Conservation (phyloP, 306 rosid species). For the Hylodesmum podocarpum region DNA sequence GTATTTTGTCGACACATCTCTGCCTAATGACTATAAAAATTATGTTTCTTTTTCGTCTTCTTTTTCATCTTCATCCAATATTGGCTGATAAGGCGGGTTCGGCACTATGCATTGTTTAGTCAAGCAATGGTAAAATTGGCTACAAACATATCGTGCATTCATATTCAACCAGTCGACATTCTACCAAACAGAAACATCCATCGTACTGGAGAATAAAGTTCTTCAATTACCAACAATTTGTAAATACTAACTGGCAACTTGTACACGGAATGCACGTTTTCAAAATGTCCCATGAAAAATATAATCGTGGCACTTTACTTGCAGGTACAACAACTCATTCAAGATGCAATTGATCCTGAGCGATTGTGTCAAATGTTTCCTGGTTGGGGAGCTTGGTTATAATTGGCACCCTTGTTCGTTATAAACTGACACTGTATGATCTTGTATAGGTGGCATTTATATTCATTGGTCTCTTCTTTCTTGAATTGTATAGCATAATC, state of each 20-base stretch:
- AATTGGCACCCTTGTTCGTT: conserved; percentile 13
- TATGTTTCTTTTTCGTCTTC: neutral
- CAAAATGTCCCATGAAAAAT: neutral
- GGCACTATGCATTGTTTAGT: conserved; percentile 5
- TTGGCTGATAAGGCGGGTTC: neutral
- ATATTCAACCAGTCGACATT: neutral
- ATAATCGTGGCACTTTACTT: conserved; percentile 7
- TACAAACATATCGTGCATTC: neutral
- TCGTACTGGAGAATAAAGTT: neutral
- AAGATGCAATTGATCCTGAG: conserved; percentile 89
- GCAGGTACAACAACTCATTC: conserved; percentile 93
- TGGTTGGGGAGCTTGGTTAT: conserved; percentile 97
- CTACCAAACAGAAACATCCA: neutral
- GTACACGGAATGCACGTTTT: neutral
- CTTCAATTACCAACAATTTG: conserved; percentile 18
- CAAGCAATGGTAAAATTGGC: neutral
- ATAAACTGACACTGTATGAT: neutral
- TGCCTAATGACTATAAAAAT: neutral
- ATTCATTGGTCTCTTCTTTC: neutral
- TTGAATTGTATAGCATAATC: neutral
- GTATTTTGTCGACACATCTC: conserved; percentile 41
- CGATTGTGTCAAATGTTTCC: conserved; percentile 87
- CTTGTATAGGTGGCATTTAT: conserved; percentile 41
- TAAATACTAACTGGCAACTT: neutral
- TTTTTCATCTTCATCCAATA: neutral